Conservation (phyloP, 441 rosid species). For the Raphanus hybrid region DNA sequence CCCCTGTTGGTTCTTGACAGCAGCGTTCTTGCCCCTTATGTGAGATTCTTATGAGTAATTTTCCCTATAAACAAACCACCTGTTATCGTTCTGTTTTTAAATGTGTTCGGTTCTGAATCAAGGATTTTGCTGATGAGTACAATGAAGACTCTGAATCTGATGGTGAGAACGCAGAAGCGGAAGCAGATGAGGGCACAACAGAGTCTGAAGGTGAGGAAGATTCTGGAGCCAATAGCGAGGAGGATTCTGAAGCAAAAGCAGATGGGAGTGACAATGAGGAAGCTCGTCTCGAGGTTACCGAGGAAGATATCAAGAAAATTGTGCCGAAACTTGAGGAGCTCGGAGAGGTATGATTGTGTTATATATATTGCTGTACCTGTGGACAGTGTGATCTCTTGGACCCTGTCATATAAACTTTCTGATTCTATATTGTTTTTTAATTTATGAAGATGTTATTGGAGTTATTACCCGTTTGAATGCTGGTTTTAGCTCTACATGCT, state of each 20-base stretch:
- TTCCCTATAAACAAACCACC: slow-evolving; percentile 1
- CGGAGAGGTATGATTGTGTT: slow-evolving; percentile 55
- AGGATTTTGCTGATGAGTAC: slow-evolving; percentile 80
- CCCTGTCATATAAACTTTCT: neutral
- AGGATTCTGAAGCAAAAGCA: slow-evolving; percentile 66
- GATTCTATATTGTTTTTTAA: too few species aligned
- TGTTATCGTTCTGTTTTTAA: slow-evolving; percentile 5
- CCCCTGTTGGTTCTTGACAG: slow-evolving; percentile 87
- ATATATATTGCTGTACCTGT: neutral
- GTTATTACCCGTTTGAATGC: neutral
- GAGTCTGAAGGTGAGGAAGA: slow-evolving; percentile 88
- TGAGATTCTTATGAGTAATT: slow-evolving; percentile 52
- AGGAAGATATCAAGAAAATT: slow-evolving; percentile 75
- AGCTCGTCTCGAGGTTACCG: slow-evolving; percentile 66
- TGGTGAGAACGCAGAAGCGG: slow-evolving; percentile 56
- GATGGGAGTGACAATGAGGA: slow-evolving; percentile 72
- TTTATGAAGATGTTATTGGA: too few species aligned
- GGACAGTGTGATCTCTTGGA: neutral
- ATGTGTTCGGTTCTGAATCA: slow-evolving; percentile 41
- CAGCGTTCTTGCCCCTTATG: slow-evolving; percentile 88
- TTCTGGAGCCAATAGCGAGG: slow-evolving; percentile 69
- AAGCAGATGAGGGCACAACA: slow-evolving; percentile 62
- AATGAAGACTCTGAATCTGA: slow-evolving; percentile 66
- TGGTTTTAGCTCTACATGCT: neutral
- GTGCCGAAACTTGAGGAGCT: slow-evolving; percentile 72